Evolutionary conservation across 2,329 filamentous ascomycete genomes (phyloP), one percentile per base, ranked within the genome.

Genomic region (Fonsecaea pugnacius): DNA sequence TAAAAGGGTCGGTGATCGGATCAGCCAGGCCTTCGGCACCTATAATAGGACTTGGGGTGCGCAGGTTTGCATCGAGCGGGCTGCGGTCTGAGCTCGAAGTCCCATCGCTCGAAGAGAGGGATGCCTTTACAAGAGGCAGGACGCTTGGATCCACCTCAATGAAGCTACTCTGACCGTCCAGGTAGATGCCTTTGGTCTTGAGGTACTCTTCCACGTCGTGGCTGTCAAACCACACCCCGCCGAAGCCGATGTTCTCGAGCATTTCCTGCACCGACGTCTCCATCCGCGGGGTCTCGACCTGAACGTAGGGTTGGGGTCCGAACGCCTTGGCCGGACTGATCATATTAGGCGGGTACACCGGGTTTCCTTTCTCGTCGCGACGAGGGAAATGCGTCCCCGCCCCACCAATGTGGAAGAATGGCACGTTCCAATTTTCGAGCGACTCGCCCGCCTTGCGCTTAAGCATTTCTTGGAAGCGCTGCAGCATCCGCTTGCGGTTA

Each of bases 141-240:
- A 67, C 52, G 2, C 43, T 56, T 9, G 64, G 56, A 46, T 68
- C 67, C 32, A 70, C 62, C 24, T 72, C 69, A 36, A 75, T 57
- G 55, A 72, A 73, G 48, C 71, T 63, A n/a, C 72, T 73, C 21
- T 72, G 72, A 1, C 69, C 71, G 55, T 74, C 72, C 12, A 77
- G 51, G 43, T 66, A 68, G 24, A 78, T 65, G 1, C 76, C 76
- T 40, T 72, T 72, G 16, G 67, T 81, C 46, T 83, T 83, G 2
- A 96, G 78, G 72, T 92, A 95, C 12, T 85, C 82, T 75, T 95
- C 89, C 0, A 92, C 87, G 73, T 95, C 91, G 64, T 91, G 84
- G 0, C 87, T 79, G 72, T 95, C 91, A 70, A 90, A 91, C 80
- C 91, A 95, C 57, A 91, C 85, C 4, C 90, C 90, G 64, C 89